These are phyloP conservation scores for Globisporangium paroecandrum DNA, from an alignment of 352 stramenopile genomes.

Conservation along the genomic window DNA sequence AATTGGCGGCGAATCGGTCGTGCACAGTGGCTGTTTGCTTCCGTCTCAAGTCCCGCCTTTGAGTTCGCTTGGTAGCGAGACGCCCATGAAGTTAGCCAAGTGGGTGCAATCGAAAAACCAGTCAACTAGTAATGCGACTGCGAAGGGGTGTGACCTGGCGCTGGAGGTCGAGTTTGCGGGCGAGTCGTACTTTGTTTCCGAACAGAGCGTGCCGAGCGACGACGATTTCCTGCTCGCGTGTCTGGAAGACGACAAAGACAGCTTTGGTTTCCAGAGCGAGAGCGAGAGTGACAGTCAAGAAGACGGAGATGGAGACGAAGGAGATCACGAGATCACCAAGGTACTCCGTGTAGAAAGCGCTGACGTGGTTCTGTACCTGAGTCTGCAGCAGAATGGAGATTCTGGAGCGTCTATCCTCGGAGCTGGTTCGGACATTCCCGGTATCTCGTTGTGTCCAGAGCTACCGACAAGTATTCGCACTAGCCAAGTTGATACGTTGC, in stretches of 20 bases:
- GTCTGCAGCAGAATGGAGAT: neutral
- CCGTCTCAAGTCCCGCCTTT: neutral
- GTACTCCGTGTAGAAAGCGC: conserved; percentile 12
- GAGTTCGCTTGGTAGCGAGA: neutral
- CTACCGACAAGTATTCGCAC: neutral
- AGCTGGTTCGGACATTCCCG: neutral
- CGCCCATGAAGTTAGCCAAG: neutral
- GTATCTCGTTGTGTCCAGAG: neutral
- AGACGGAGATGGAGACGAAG: neutral
- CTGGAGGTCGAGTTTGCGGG: conserved; percentile 8
- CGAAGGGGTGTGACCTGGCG: neutral
- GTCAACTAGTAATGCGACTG: neutral
- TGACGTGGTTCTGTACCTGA: conserved; percentile 5
- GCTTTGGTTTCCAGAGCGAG: neutral
- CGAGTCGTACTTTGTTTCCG: conserved; percentile 5
- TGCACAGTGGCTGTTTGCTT: neutral
- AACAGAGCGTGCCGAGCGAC: neutral
- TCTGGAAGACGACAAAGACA: neutral
- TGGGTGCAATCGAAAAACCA: neutral
- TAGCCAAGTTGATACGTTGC: neutral
- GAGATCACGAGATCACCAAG: neutral
- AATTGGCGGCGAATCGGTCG: neutral
- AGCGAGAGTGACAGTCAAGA: too few species aligned
- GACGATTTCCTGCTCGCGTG: neutral
- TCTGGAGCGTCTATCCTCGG: neutral